Evolutionary conservation across 208 protist species (phyloP).

Genomic region (Trypanosoma melophagium): DNA sequence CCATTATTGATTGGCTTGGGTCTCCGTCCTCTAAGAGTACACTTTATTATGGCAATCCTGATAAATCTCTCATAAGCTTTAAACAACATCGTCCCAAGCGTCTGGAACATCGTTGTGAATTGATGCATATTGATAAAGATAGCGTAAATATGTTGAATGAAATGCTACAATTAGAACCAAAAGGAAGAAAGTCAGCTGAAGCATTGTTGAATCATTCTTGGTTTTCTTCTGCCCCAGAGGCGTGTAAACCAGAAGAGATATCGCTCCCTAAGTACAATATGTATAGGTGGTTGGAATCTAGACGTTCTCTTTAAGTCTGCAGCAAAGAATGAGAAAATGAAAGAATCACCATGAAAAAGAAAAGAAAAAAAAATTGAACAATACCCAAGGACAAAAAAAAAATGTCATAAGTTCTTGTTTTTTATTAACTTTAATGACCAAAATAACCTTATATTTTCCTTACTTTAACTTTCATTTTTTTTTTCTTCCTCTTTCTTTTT

Average conservation of each 20-base stretch:
- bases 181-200: conserved; percentile 44
- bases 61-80: conserved; percentile 22
- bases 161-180: conserved; percentile 82
- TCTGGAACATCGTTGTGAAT: conserved; percentile 57
- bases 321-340: not conserved
- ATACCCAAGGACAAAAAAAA: too few species aligned
- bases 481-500: too few species aligned
- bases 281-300: conserved; percentile 69
- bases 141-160: conserved; percentile 58
- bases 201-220: conserved; percentile 64
- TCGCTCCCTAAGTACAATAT: conserved; percentile 60
- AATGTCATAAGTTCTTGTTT: too few species aligned
- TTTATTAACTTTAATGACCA: too few species aligned
- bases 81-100: conserved; percentile 34
- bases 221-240: conserved; percentile 60
- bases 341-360: not conserved
- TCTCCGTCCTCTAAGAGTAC: conserved; percentile 47
- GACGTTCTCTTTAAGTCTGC: not conserved
- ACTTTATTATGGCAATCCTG: conserved; percentile 40
- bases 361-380: conserved; percentile 2
- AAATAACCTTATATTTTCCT: too few species aligned
- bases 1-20: conserved; percentile 80
- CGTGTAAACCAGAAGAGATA: conserved; percentile 59
- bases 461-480: too few species aligned
- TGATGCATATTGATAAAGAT: conserved; percentile 35